Evolutionary conservation across 108 stramenopile species (phyloP).

Genomic region (Cafeteria roenbergensis): DNA sequence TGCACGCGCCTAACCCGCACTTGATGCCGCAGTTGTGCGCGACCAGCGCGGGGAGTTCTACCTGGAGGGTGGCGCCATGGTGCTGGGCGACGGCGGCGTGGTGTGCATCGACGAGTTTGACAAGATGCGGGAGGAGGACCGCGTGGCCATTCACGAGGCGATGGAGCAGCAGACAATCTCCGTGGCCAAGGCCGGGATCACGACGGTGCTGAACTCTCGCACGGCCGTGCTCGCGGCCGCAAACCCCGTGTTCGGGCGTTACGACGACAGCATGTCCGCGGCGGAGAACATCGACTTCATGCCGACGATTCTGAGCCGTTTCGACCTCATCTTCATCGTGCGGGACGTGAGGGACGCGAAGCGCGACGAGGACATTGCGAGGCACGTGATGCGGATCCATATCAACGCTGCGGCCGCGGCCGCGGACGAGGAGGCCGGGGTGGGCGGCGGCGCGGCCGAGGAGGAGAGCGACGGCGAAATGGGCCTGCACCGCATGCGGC

Average conservation of each 20-base stretch:
- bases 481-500: slow-evolving; percentile 81
- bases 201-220: slow-evolving; percentile 82
- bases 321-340: slow-evolving; percentile 95
- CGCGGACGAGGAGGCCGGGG: slow-evolving; percentile 9
- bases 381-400: slow-evolving; percentile 93
- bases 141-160: slow-evolving; percentile 97
- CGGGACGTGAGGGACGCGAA: slow-evolving; percentile 87
- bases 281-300: slow-evolving; percentile 94
- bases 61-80: slow-evolving; percentile 98
- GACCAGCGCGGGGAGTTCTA: slow-evolving; percentile 88
- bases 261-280: slow-evolving; percentile 84
- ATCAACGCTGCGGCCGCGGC: slow-evolving; percentile 35
- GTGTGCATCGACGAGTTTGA: slow-evolving; percentile 98
- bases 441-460: slow-evolving; percentile 30
- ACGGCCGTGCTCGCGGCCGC: slow-evolving; percentile 88
- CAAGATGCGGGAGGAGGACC: slow-evolving; percentile 88
- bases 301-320: slow-evolving; percentile 89
- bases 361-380: slow-evolving; percentile 77
- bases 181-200: slow-evolving; percentile 95
- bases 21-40: no score
- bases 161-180: slow-evolving; percentile 99
- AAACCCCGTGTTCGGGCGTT: slow-evolving; percentile 93
- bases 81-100: slow-evolving; percentile 95
- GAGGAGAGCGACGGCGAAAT: slow-evolving; percentile 59
- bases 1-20: no score